phyloP scores from a whole-genome alignment of 106 monocot genomes.

The Xerophyta viscosa region DNA sequence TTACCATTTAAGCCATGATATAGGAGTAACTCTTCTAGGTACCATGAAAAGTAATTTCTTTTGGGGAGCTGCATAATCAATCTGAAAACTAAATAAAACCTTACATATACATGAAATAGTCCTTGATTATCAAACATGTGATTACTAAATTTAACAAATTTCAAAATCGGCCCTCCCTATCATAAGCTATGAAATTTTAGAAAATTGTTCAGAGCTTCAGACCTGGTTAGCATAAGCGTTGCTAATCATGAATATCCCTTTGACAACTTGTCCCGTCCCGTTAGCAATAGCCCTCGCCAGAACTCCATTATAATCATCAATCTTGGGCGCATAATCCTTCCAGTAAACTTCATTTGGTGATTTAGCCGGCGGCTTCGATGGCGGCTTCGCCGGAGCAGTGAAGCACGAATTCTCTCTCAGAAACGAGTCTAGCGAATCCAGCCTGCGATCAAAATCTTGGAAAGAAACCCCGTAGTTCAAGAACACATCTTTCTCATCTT shows the following conservation, averaged over 20 bases:
- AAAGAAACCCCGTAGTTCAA: constrained; percentile 89
- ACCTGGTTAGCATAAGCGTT: constrained; percentile 63
- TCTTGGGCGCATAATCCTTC: constrained; percentile 53
- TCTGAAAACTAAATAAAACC: too few species aligned
- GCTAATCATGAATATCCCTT: constrained; percentile 72
- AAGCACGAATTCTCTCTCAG: constrained; percentile 62
- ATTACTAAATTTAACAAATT: too few species aligned
- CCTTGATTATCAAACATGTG: too few species aligned
- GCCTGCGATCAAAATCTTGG: neutral
- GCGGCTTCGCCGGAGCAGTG: constrained; percentile 11
- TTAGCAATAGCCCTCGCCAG: constrained; percentile 72
- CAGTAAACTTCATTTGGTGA: constrained; percentile 30
- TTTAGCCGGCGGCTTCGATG: neutral
- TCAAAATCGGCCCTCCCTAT: too few species aligned
- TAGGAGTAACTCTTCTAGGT: too few species aligned
- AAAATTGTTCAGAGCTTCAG: too few species aligned
- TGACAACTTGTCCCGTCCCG: constrained; percentile 80
- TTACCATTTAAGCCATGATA: too few species aligned
- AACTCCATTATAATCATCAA: constrained; percentile 71
- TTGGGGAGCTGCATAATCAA: too few species aligned
- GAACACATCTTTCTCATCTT: constrained; percentile 33
- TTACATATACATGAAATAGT: too few species aligned
- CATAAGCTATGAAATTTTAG: too few species aligned
- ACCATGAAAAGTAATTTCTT: too few species aligned
- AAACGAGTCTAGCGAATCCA: constrained; percentile 40